These are phyloP conservation scores for Ceratocystis variospora DNA, from an alignment of 2,329 filamentous ascomycete genomes.

Conservation along the genomic window DNA sequence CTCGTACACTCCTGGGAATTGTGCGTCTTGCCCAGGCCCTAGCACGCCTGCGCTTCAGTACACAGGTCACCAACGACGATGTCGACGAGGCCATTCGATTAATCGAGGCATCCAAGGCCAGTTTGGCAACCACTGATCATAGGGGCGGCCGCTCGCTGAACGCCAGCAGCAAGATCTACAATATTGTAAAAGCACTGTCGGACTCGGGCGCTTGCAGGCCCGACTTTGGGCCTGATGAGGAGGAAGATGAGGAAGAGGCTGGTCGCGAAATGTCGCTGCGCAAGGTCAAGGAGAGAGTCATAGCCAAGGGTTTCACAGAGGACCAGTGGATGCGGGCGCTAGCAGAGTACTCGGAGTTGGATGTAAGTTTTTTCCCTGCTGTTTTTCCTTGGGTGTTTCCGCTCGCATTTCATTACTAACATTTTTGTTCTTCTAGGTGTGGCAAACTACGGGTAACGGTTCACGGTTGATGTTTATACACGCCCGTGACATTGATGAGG, in stretches of 20 bases:
- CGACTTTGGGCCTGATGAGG: constrained; percentile 61
- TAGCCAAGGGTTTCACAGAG: constrained; percentile 92
- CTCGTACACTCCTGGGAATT: constrained; percentile 83
- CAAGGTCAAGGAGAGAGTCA: constrained; percentile 76
- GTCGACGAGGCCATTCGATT: constrained; percentile 89
- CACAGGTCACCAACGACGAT: constrained; percentile 75
- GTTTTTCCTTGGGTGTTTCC: background rate
- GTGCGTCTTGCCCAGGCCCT: constrained; percentile 88
- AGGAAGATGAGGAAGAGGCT: constrained; percentile 39
- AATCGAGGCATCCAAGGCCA: constrained; percentile 86
- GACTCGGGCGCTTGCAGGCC: constrained; percentile 76
- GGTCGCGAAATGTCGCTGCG: constrained; percentile 67
- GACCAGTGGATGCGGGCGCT: constrained; percentile 80
- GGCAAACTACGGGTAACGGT: constrained; percentile 62
- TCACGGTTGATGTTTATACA: constrained; percentile 59
- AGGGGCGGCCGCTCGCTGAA: constrained; percentile 60
- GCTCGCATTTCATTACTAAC: constrained; percentile 28
- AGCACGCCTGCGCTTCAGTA: constrained; percentile 77
- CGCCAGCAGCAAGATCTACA: constrained; percentile 82
- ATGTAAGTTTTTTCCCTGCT: constrained; percentile 52
- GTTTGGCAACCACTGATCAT: constrained; percentile 49
- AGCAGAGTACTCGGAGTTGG: constrained; percentile 74
- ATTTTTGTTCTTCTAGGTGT: constrained; percentile 41
- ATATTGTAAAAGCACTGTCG: constrained; percentile 76
- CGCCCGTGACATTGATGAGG: constrained; percentile 35